Evolutionary conservation across 1,284 basidiomycete genomes (phyloP).

Genomic region (Xerocomus amazonicus): DNA sequence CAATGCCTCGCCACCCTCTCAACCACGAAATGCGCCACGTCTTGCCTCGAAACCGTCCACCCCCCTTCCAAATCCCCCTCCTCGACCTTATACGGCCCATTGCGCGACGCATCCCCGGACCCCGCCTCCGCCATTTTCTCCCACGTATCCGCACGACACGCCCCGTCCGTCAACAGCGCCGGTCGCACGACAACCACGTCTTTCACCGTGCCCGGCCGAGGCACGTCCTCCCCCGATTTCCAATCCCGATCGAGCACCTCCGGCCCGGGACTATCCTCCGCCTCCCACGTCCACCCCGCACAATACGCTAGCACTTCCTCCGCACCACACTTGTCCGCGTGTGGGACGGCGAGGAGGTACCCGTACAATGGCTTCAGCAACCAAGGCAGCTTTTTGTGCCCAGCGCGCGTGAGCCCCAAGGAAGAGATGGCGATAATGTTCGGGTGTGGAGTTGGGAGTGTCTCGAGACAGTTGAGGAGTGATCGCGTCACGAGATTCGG

Average conservation of each 20-base stretch:
- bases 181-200: slow-evolving; percentile 52
- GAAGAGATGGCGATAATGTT: slow-evolving; percentile 53
- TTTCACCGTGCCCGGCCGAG: slow-evolving; percentile 40
- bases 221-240: slow-evolving; percentile 35
- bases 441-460: slow-evolving; percentile 34
- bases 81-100: slow-evolving; percentile 36
- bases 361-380: slow-evolving; percentile 46
- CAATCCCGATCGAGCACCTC: slow-evolving; percentile 43
- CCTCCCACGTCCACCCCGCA: slow-evolving; percentile 46
- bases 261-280: slow-evolving; percentile 31
- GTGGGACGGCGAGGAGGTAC: slow-evolving; percentile 39
- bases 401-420: slow-evolving; percentile 44
- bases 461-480: slow-evolving; percentile 30
- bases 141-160: slow-evolving; percentile 38
- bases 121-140: neutral
- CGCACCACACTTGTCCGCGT: slow-evolving; percentile 54
- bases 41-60: slow-evolving; percentile 59
- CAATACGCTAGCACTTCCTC: slow-evolving; percentile 48
- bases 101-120: neutral
- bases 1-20: slow-evolving; percentile 47
- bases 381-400: slow-evolving; percentile 46
- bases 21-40: slow-evolving; percentile 63
- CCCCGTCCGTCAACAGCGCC: slow-evolving; percentile 54
- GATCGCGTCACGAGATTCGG: slow-evolving; percentile 31
- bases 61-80: slow-evolving; percentile 35